Evolutionary conservation across 2,329 filamentous ascomycete genomes (phyloP), one percentile per base, ranked within the genome.

Genomic region (Bipolaris sorokiniana): DNA sequence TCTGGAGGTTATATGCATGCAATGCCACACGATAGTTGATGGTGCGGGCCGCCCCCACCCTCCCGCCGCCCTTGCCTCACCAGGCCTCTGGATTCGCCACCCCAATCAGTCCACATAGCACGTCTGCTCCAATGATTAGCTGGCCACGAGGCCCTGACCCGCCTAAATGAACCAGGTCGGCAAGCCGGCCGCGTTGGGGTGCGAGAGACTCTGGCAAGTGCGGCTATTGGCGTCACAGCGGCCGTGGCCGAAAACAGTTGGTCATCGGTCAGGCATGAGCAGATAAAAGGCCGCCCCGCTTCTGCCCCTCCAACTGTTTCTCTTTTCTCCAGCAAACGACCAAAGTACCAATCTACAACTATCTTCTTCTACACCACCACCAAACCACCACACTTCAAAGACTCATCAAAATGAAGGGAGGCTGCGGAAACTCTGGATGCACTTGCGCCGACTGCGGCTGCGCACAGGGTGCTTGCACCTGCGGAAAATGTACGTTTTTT

Each of bases 381-480:
- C 52, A 58, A 54, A 50, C 38, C 5, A 51, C 48, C 42, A 44
- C 50, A 52, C 46, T 54, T 41, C 38, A 36, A 56, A 48, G 31
- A 40, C 46, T 33, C n/a, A 49, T 64, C 63, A 74, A 67, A 26
- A 74, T 74, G 72, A 68, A 71, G 62, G 48, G 52, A 44, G 71
- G 69, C 68, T 74, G 72, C 61, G 70, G 71, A 70, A 70, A 67
- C 62, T 58, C 66, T 56, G 66, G 68, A 53, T 74, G 72, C 71
- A 67, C 65, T 57, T 74, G 72, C 67, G 69, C 68, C 66, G 66
- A 72, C 56, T 74, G 72, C 66, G 63, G 64, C 58, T 74, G 72
- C 65, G 65, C 71, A 37, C 57, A 59, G 50, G 72, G 72, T 51
- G 63, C 65, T 49, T 74, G 72, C 70, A 67, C 63, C 59, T 74